Evolutionary conservation across 2,329 filamentous ascomycete genomes (phyloP), one percentile per base, ranked within the genome.

Genomic region (Botryotinia narcissicola): DNA sequence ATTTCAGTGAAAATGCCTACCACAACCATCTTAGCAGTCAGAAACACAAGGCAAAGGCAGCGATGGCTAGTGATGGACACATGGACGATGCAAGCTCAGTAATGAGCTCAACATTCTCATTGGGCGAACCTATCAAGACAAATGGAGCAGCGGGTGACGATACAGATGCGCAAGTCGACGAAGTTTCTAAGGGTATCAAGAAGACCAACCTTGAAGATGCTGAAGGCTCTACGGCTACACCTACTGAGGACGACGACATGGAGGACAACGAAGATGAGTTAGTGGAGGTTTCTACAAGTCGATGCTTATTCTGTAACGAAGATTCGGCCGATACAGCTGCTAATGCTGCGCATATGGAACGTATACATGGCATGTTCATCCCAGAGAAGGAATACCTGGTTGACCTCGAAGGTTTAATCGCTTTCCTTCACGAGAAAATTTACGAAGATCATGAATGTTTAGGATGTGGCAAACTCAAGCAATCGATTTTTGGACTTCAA

Each of bases 1-100:
- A 97, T 83, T 98, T 92, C 85, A 98, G 95, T 84, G 93, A 98
- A 81, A 98, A 98, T 84, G 95, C 96, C 48, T 98, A 92, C 83
- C 90, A 91, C 81, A 99, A 98, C 83, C 96, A 99, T 81, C 82
- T 98, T 73, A 91, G 90, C 74, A 98, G 95, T 84, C 91, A 93
- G 78, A 97, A 97, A 83, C 96, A 99, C 83, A 93, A 91, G 83
- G 85, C 89, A 73, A 91, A 90, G 78, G 87, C 92, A 73, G 86
- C 88, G 46, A 79, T 83, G 63, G 82, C 82, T 37, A 80, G 81
- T 16, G 73, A 78, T 48, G 76, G 80, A 70, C 81, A 80, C 71
- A 83, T 84, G 69, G 92, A 95, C 80, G 92, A 93, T 75, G 89
- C 90, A 12, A 92, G 90, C 40, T 97, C 95, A 22, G 89, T 97